phyloP scores from a whole-genome alignment of 1,284 basidiomycete species.

The Cutaneotrichosporon cutaneum region DNA sequence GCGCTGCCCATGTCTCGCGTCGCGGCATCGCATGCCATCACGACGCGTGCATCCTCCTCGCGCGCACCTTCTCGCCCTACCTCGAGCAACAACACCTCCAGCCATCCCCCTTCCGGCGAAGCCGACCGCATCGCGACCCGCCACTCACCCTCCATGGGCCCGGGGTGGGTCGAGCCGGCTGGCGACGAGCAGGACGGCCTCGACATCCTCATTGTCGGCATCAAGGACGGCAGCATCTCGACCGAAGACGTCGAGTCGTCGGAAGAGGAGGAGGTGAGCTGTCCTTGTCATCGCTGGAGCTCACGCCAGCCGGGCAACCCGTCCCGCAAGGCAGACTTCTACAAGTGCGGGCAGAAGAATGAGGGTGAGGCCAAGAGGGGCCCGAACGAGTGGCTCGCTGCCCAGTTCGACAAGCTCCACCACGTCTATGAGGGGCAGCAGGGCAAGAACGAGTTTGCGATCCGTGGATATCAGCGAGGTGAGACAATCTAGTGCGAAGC shows the following conservation, averaged over 20 bases:
- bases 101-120: neutral
- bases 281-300: neutral
- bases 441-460: conserved; percentile 45
- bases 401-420: conserved; percentile 46
- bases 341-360: conserved; percentile 43
- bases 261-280: conserved; percentile 7
- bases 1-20: neutral
- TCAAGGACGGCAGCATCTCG: conserved; percentile 31
- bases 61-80: neutral
- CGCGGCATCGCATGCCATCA: neutral
- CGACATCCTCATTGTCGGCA: conserved; percentile 42
- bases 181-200: conserved; percentile 34
- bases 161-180: conserved; percentile 33
- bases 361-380: conserved; percentile 30
- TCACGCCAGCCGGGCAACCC: conserved; percentile 19
- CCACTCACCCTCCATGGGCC: conserved; percentile 30
- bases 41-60: neutral
- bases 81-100: conserved; percentile 2
- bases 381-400: conserved; percentile 49
- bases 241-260: conserved; percentile 14
- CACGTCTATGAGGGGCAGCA: conserved; percentile 40
- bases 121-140: conserved; percentile 26
- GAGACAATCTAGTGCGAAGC: conserved; percentile 4
- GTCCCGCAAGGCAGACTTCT: conserved; percentile 26
- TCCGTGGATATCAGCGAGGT: conserved; percentile 41